phyloP scores from a whole-genome alignment of 495 filamentous ascomycete genomes.

The Xeromyces bisporus region DNA sequence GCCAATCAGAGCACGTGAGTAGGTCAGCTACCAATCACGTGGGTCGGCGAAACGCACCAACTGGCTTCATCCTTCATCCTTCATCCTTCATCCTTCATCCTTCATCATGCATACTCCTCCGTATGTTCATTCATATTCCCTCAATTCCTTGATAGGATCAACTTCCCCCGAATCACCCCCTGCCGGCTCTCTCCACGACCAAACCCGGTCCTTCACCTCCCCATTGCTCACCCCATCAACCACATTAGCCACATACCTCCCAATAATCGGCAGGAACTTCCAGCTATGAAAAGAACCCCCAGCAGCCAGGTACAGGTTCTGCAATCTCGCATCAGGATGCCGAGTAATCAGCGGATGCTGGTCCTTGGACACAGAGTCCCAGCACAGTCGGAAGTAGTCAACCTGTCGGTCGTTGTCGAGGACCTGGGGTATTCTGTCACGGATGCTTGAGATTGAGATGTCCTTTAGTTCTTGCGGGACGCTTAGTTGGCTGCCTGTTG shows the following conservation, averaged over 20 bases:
- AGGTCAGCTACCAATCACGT: too few species aligned
- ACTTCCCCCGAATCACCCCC: too few species aligned
- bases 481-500: constrained; percentile 4
- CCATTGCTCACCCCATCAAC: constrained; percentile 18
- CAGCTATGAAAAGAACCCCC: constrained; percentile 34
- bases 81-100: too few species aligned
- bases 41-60: too few species aligned
- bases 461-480: constrained; percentile 7
- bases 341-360: constrained; percentile 36
- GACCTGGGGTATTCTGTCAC: constrained; percentile 7
- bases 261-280: constrained; percentile 42
- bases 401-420: constrained; percentile 7
- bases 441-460: constrained; percentile 3
- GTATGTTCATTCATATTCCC: too few species aligned
- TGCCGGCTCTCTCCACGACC: constrained; percentile 15
- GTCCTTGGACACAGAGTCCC: constrained; percentile 21
- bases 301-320: constrained; percentile 28
- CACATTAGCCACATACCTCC: constrained; percentile 37
- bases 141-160: too few species aligned
- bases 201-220: constrained; percentile 12
- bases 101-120: too few species aligned
- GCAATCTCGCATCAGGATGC: constrained; percentile 21
- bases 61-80: too few species aligned
- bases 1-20: too few species aligned
- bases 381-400: constrained; percentile 15